Conservation (phyloP, 164 flowering plant genomes). For the Umbellularia californica region DNA sequence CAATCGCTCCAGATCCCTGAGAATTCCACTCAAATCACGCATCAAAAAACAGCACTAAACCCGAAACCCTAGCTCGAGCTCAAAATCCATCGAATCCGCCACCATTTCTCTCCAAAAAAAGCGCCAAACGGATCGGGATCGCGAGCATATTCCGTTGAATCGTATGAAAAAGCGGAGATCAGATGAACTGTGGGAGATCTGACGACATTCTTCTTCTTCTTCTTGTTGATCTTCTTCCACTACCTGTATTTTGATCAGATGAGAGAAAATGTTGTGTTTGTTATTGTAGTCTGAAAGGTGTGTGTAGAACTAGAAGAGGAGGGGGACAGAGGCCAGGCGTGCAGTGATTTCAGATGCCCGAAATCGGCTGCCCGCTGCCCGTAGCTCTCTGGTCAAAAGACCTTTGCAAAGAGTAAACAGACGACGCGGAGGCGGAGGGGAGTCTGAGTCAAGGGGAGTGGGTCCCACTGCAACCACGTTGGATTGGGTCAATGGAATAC, state of each 20-base stretch:
- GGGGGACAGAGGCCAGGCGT: background rate
- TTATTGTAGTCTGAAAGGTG: conserved; percentile 22
- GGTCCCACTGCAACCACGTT: too few relatives aligned
- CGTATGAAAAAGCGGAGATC: background rate
- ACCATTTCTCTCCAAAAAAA: conserved; percentile 17
- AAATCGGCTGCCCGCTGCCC: conserved; percentile 1
- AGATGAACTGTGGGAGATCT: conserved; percentile 3
- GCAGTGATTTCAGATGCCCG: conserved; percentile 2
- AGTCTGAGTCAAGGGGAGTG: too few relatives aligned
- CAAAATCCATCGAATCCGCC: conserved; percentile 2
- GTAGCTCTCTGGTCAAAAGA: background rate
- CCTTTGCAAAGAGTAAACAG: too few relatives aligned
- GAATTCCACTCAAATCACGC: conserved; percentile 4
- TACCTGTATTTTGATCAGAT: background rate
- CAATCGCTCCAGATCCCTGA: conserved; percentile 10
- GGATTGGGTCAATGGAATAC: too few relatives aligned
- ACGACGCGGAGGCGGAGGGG: too few relatives aligned
- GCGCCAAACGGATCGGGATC: conserved; percentile 6
- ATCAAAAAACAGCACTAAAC: conserved; percentile 12
- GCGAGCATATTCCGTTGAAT: conserved; percentile 1
- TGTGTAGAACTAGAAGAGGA: background rate
- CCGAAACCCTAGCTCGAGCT: conserved; percentile 12
- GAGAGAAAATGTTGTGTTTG: conserved; percentile 15
- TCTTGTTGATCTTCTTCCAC: conserved; percentile 4
- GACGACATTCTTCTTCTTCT: background rate